Percentiles rank a stretch among this genome's conserved stretches.
Conservation (phyloP, 2,329 filamentous ascomycete genomes). For the Pseudogymnoascus sp. region DNA sequence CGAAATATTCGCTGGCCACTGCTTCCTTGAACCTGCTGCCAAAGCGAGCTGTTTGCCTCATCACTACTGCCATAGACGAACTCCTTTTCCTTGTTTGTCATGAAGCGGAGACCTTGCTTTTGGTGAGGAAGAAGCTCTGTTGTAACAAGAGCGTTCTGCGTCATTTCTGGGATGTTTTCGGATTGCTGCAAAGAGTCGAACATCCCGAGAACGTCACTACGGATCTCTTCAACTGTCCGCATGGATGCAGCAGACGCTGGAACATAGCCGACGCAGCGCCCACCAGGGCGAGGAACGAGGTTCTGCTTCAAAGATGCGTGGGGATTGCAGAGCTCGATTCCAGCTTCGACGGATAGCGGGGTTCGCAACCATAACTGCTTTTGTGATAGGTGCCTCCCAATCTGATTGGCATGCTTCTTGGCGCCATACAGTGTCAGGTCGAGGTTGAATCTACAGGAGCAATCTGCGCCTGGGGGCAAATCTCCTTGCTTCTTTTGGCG, state of each 20-base stretch:
- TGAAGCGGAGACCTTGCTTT: slow-evolving; percentile 82
- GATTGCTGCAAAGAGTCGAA: slow-evolving; percentile 76
- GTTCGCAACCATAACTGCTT: slow-evolving; percentile 59
- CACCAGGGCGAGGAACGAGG: slow-evolving; percentile 22
- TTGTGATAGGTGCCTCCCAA: slow-evolving; percentile 61
- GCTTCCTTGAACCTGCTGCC: slow-evolving; percentile 54
- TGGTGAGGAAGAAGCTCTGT: slow-evolving; percentile 75
- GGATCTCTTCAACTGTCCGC: slow-evolving; percentile 77
- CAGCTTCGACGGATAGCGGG: slow-evolving; percentile 57
- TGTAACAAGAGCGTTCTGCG: slow-evolving; percentile 52
- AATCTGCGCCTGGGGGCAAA: slow-evolving; percentile 46
- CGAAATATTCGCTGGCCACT: slow-evolving; percentile 58
- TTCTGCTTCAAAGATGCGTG: slow-evolving; percentile 37
- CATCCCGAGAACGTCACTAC: slow-evolving; percentile 73
- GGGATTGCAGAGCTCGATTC: slow-evolving; percentile 68
- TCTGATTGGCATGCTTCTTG: slow-evolving; percentile 50
- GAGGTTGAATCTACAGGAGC: slow-evolving; percentile 54
- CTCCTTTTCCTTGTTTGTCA: slow-evolving; percentile 68
- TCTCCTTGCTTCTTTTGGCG: slow-evolving; percentile 59
- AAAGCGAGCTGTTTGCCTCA: slow-evolving; percentile 63
- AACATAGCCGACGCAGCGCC: slow-evolving; percentile 26
- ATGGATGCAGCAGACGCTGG: slow-evolving; percentile 28
- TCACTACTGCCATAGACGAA: slow-evolving; percentile 50
- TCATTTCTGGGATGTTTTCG: slow-evolving; percentile 67
- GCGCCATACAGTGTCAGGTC: slow-evolving; percentile 76